Evolutionary conservation across 2,329 filamentous ascomycete genomes (phyloP).

Genomic region (Aspergillus quadrilineatus): DNA sequence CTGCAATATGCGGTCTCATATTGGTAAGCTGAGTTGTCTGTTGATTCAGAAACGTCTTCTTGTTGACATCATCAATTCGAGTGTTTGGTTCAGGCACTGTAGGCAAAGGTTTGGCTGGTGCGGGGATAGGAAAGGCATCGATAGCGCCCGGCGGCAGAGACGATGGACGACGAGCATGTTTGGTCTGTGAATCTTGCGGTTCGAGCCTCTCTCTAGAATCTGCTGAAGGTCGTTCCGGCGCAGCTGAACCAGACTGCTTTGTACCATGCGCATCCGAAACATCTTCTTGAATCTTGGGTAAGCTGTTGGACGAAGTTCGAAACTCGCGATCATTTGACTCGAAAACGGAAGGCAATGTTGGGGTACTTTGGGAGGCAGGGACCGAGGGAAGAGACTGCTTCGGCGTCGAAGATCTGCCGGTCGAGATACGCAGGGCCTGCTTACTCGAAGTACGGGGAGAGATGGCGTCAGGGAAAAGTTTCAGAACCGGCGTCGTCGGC

Average conservation of each 20-base stretch:
- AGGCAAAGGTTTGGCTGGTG: conserved; percentile 36
- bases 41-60: conserved; percentile 1
- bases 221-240: background rate
- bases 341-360: background rate
- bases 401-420: conserved; percentile 14
- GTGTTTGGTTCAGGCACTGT: conserved; percentile 28
- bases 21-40: background rate
- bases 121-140: conserved; percentile 36
- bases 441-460: conserved; percentile 34
- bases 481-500: conserved; percentile 25
- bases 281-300: background rate
- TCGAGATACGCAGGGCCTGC: conserved; percentile 26
- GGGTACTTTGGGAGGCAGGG: conserved; percentile 4
- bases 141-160: conserved; percentile 30
- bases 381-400: conserved; percentile 9
- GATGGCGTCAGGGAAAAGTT: conserved; percentile 35
- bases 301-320: background rate
- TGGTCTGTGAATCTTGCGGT: conserved; percentile 4
- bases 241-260: background rate
- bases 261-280: background rate
- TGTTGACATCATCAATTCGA: conserved; percentile 12
- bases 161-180: conserved; percentile 19
- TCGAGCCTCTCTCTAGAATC: background rate
- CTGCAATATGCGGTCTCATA: background rate
- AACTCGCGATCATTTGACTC: conserved; percentile 5